Conservation (phyloP, 306 rosid genomes). For the Ormosia emarginata region DNA sequence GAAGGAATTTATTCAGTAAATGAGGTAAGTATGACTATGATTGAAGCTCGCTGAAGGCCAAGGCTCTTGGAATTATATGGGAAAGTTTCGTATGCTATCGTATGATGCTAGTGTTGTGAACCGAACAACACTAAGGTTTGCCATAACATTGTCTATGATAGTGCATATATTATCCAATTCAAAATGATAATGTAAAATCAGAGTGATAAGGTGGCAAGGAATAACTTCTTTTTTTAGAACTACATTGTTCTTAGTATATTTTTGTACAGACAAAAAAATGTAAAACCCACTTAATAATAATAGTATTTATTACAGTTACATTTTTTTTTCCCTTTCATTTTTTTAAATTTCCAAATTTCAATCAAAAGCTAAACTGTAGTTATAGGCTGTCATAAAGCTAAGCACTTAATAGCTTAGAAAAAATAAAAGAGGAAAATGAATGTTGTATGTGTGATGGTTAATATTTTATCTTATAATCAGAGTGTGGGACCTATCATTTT, state of each 20-base stretch:
- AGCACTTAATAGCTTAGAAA: background rate
- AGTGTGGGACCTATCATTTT: background rate
- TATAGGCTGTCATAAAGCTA: background rate
- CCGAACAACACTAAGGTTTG: background rate
- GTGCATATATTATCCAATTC: background rate
- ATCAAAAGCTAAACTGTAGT: background rate
- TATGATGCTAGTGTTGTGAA: background rate
- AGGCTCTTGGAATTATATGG: background rate
- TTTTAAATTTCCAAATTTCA: background rate
- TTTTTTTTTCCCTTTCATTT: background rate
- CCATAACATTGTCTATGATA: background rate
- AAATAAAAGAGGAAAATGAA: no score
- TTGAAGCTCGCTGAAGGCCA: conserved; percentile 32
- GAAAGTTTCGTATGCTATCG: background rate
- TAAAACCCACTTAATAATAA: no score
- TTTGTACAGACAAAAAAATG: no score
- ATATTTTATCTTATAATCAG: background rate
- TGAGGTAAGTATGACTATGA: conserved; percentile 27
- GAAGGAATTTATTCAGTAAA: conserved; percentile 40
- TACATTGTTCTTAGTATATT: no score
- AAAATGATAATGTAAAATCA: background rate
- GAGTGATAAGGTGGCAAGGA: background rate
- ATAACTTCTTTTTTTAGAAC: no score
- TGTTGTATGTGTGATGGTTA: background rate
- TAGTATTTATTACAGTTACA: background rate